Percentiles rank a stretch among this genome's conserved stretches.
phyloP scores from a whole-genome alignment of 2,329 filamentous ascomycete species.

The Exophiala calicioides region DNA sequence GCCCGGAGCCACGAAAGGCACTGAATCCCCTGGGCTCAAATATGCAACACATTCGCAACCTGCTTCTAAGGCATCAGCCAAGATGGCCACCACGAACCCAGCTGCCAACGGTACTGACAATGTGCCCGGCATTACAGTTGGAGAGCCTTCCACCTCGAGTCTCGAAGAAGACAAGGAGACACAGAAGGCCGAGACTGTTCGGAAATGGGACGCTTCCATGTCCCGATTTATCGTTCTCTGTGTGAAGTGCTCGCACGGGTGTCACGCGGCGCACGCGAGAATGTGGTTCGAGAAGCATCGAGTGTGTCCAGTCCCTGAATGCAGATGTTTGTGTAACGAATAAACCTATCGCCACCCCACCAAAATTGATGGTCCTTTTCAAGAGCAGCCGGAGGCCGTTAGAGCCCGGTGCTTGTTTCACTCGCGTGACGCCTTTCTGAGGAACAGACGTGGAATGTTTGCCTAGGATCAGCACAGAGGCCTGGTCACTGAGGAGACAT shows the following conservation, averaged over 20 bases:
- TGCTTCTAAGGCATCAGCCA: conserved; percentile 35
- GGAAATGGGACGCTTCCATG: conserved; percentile 47
- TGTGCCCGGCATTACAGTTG: conserved; percentile 8
- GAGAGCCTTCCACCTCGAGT: neutral
- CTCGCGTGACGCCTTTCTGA: no score
- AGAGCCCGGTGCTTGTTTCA: no score
- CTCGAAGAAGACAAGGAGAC: conserved; percentile 11
- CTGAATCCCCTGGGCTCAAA: conserved; percentile 14
- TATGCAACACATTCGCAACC: conserved; percentile 20
- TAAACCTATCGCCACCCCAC: no score
- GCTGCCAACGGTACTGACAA: conserved; percentile 7
- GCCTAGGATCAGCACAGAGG: no score
- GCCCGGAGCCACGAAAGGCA: conserved; percentile 31
- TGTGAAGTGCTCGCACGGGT: conserved; percentile 64
- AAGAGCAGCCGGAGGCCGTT: no score
- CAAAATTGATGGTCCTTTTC: no score
- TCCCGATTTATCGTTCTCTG: conserved; percentile 61
- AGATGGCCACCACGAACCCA: conserved; percentile 32
- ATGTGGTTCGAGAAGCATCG: conserved; percentile 60
- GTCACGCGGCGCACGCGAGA: conserved; percentile 63
- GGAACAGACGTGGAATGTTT: no score
- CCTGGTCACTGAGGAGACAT: no score
- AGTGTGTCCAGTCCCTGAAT: conserved; percentile 58
- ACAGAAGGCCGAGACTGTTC: conserved; percentile 13
- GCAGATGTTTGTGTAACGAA: conserved; percentile 53